Evolutionary conservation across 768 basidiomycete species (phyloP).

Genomic region (Bullera alba): DNA sequence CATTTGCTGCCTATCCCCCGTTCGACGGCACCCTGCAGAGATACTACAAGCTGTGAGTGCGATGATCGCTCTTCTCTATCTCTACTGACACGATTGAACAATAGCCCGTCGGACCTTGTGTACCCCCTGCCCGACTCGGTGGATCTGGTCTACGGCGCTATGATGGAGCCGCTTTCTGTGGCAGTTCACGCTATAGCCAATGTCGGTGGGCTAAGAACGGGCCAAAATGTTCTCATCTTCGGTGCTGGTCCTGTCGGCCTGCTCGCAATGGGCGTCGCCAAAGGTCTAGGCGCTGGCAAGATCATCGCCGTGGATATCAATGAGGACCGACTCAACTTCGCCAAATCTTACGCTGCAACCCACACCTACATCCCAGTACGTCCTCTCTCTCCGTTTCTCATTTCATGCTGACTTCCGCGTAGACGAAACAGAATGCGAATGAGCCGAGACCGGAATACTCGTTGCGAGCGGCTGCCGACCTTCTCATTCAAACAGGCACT

Average conservation of each 20-base stretch:
- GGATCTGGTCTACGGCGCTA: conserved; percentile 86
- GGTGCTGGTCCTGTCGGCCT: conserved; percentile 76
- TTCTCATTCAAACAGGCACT: conserved; percentile 62
- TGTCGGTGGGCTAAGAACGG: conserved; percentile 64
- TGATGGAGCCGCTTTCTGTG: conserved; percentile 95
- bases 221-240: conserved; percentile 72
- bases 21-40: conserved; percentile 81
- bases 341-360: conserved; percentile 74
- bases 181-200: conserved; percentile 80
- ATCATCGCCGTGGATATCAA: conserved; percentile 68
- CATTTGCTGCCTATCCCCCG: conserved; percentile 89
- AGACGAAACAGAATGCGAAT: conserved; percentile 49
- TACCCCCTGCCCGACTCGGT: conserved; percentile 68
- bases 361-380: conserved; percentile 50
- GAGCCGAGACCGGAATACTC: conserved; percentile 69
- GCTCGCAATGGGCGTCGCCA: conserved; percentile 91
- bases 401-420: conserved; percentile 1
- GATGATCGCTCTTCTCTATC: not conserved
- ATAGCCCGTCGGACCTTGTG: conserved; percentile 62
- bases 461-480: conserved; percentile 59
- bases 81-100: not conserved
- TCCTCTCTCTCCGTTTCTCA: not conserved
- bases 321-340: conserved; percentile 71
- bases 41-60: conserved; percentile 62
- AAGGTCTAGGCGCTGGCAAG: conserved; percentile 76